Percentiles rank a stretch among this genome's conserved stretches.
These are phyloP conservation scores for Excoecaria cochinchinensis DNA, from an alignment of 345 rosid species.

Conservation along the genomic window DNA sequence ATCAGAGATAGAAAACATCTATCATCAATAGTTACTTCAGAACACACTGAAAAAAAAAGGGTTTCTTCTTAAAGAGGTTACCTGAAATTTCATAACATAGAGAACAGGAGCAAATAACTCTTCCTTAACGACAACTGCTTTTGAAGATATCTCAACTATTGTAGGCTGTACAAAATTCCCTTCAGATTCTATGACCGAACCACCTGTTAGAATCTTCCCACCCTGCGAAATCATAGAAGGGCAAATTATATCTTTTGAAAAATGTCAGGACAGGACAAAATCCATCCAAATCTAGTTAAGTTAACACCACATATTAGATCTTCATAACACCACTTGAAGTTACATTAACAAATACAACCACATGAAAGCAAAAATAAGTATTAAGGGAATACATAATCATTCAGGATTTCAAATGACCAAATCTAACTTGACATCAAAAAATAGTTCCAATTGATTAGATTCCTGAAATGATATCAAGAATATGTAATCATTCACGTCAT, in stretches of 20 bases:
- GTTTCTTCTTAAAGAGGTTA: slow-evolving; percentile 18
- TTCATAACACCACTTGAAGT: neutral
- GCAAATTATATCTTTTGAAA: neutral
- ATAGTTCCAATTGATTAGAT: neutral
- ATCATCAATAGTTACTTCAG: neutral
- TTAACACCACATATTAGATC: neutral
- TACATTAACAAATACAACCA: neutral
- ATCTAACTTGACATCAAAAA: neutral
- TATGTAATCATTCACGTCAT: neutral
- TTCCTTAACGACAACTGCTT: slow-evolving; percentile 71
- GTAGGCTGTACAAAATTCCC: slow-evolving; percentile 98
- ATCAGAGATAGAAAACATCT: neutral
- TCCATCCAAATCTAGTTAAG: neutral
- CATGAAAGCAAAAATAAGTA: neutral
- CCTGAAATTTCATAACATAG: slow-evolving; percentile 84
- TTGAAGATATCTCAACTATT: slow-evolving; percentile 76
- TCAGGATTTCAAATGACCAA: neutral
- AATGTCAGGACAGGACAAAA: neutral
- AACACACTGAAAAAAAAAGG: neutral
- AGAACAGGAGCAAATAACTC: slow-evolving; percentile 95
- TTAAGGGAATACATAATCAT: neutral
- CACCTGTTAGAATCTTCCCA: slow-evolving; percentile 82
- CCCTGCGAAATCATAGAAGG: slow-evolving; percentile 51
- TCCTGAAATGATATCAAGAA: neutral
- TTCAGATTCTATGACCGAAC: slow-evolving; percentile 57